Base-by-base conservation (phyloP, 176 grass and related monocot species). In the Zea luxurians region DNA sequence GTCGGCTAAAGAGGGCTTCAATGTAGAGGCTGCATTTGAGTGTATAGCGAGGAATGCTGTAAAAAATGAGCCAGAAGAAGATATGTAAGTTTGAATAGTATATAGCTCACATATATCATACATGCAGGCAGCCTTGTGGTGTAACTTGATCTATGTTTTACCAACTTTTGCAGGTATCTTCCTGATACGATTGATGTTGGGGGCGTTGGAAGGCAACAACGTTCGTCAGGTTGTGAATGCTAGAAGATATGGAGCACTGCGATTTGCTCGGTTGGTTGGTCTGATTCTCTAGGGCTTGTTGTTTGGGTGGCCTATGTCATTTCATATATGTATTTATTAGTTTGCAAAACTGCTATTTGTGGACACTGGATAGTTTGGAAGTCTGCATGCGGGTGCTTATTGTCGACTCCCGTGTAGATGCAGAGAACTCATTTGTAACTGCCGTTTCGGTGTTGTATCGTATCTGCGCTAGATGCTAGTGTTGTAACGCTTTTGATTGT, bases 51-150 rank as follows among this genome's bases (percentile, higher is more conserved):
- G 82, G 89, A 97, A 97, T 80, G 95, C 95, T 64, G 58, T 97
- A 27, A 97, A 97, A 83, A 97, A 94, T 85, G 95, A 97, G 66
- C 95, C 89, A 55, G 91, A 97, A 83, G 95, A 97, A 75, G 95
- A 97, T 7, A 83, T 85, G 93, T 97, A 77, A 85, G 90, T 87
- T 79, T 70, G 45, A 76, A 15, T 61, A 53, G 0, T 48, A 53
- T 48, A 53, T 6, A 62, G 6, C 60, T 62, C 11, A 8, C 7
- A 1, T 0, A 44, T 40, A 49, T 18, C 27, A 48, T 44, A 10
- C 10, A 20, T 64, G 15, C 11, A 47, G 5, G 40, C 5, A 8
- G 12, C 57, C 52, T 9, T 53, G 4, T 17, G 15, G 8, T 50
- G 45, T 64, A 37, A 12, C 35, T 37, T 18, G 27, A 38, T 37